phyloP scores from a whole-genome alignment of 2,329 filamentous ascomycete genomes.

The Botryotinia narcissicola region DNA sequence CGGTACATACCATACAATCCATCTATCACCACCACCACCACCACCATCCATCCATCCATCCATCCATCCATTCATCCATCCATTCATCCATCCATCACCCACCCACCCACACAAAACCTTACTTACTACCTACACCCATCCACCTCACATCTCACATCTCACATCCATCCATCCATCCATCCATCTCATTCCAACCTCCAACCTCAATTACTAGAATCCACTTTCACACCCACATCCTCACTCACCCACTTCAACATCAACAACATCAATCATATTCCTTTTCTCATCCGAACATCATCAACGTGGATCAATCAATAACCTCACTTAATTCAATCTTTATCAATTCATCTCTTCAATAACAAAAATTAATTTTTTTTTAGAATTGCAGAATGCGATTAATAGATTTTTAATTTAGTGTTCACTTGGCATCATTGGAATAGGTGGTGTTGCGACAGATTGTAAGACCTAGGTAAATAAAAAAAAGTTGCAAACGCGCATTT shows the following conservation, averaged over 20 bases:
- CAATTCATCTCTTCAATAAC: background rate
- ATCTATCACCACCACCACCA: too few relatives aligned
- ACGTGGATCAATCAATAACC: background rate
- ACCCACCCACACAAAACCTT: background rate
- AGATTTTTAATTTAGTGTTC: background rate
- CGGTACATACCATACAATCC: background rate
- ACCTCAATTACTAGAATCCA: background rate
- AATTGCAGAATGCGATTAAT: conserved; percentile 16
- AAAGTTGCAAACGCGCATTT: conserved; percentile 7
- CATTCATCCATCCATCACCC: background rate
- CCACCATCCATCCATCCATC: too few relatives aligned
- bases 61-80: background rate
- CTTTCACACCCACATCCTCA: background rate
- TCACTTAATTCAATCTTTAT: background rate
- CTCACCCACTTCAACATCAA: background rate
- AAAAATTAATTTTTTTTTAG: background rate
- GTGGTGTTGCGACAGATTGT: conserved; percentile 10
- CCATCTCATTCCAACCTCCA: background rate
- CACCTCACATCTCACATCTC: background rate
- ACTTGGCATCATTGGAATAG: conserved; percentile 14
- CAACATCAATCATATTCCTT: background rate
- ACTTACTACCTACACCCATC: background rate
- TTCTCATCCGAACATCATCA: conserved; percentile 1
- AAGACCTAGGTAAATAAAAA: background rate
- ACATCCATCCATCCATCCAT: background rate